Evolutionary conservation across 257 asterid species (phyloP).

Genomic region (Ajuga chamaepitys): DNA sequence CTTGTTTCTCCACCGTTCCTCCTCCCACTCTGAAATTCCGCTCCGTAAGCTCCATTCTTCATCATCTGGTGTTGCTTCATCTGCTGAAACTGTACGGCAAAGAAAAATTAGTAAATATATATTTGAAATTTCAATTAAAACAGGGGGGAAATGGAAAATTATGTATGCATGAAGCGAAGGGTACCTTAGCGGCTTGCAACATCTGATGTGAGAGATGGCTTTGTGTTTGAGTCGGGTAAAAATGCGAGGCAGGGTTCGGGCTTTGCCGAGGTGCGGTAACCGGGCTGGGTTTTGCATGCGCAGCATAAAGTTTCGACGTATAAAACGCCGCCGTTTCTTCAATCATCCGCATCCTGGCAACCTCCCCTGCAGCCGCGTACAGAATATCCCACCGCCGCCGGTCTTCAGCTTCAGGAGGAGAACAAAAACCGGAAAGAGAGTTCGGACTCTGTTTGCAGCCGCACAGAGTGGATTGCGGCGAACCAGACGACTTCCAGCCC

Average conservation of each 20-base stretch:
- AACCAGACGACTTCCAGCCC: conserved; percentile 40
- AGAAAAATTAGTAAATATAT: no score
- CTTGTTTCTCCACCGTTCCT: conserved; percentile 16
- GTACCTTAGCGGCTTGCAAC: conserved; percentile 42
- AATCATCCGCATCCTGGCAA: conserved; percentile 44
- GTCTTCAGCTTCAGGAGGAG: conserved; percentile 30
- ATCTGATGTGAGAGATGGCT: conserved; percentile 25
- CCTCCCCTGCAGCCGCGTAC: conserved; percentile 52
- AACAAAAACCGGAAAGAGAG: conserved; percentile 28
- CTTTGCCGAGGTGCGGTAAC: conserved; percentile 2
- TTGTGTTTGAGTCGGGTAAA: conserved; percentile 9
- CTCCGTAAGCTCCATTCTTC: conserved; percentile 8
- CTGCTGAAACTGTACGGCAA: conserved; percentile 29
- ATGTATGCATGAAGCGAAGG: no score
- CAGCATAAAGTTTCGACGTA: conserved; percentile 3
- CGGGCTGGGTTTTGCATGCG: conserved; percentile 24
- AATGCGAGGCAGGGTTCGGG: conserved; percentile 7
- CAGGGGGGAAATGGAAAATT: neutral
- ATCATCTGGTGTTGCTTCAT: conserved; percentile 24
- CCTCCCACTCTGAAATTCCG: conserved; percentile 22
- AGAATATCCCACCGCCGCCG: conserved; percentile 19
- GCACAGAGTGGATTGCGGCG: conserved; percentile 64
- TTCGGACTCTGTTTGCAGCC: conserved; percentile 33
- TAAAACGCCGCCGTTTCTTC: conserved; percentile 36
- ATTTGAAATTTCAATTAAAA: neutral